Conservation (phyloP, 352 stramenopile species). For the Pythium sukuiense region DNA sequence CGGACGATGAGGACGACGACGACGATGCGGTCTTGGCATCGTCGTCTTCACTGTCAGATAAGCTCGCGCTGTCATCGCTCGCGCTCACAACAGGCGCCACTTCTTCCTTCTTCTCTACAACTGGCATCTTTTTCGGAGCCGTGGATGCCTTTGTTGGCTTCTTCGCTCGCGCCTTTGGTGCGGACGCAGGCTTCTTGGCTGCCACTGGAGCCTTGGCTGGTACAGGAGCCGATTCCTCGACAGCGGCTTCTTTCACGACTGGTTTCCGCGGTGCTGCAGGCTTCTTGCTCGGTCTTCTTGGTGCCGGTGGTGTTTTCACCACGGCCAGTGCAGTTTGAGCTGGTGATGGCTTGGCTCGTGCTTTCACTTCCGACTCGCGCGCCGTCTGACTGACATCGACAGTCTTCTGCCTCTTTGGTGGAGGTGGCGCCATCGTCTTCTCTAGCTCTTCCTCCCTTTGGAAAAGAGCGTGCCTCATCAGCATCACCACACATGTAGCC, state of each 20-base stretch:
- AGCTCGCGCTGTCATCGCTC: conserved; percentile 20
- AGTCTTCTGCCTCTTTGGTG: conserved; percentile 24
- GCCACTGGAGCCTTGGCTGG: not conserved
- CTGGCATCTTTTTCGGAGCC: not conserved
- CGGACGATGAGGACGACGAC: conserved; percentile 48
- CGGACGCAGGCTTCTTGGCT: not conserved
- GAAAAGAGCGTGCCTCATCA: not conserved
- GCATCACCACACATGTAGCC: not conserved
- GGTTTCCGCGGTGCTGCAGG: conserved; percentile 16
- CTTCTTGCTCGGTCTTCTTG: conserved; percentile 24
- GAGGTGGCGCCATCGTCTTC: conserved; percentile 6
- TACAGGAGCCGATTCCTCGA: not conserved
- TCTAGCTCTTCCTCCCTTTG: conserved; percentile 25
- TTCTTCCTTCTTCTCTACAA: not conserved
- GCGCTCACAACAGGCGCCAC: conserved; percentile 7
- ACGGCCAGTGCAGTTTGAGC: not conserved
- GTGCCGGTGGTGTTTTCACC: not conserved
- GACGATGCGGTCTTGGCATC: conserved; percentile 49
- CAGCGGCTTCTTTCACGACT: conserved; percentile 5
- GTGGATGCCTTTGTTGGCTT: not conserved
- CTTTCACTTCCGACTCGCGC: conserved; percentile 2
- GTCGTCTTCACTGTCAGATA: conserved; percentile 26
- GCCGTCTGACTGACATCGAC: not conserved
- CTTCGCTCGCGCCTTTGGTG: not conserved
- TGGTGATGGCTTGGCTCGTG: conserved; percentile 7